Base-by-base conservation (phyloP, 176 grass and related monocot genomes). In the Chrysopogon serrulatus region DNA sequence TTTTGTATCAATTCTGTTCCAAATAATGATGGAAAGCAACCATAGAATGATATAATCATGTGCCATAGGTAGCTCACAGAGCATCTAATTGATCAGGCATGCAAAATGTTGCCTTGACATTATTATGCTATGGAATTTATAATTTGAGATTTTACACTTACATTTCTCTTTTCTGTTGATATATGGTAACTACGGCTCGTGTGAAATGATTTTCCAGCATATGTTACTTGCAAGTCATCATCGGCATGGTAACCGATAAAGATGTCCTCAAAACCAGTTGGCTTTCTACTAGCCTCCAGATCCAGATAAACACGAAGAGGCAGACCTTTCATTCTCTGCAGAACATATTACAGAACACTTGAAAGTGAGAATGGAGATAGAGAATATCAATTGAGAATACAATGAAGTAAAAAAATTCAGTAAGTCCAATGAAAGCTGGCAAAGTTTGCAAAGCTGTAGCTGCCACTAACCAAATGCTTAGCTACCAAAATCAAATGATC, bases 141-240 rank as follows among this genome's bases (percentile, higher is more conserved):
- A 49, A 7, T 31, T 47, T 68, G 26, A 47, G 43, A 43, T 78
- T 74, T 45, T 27, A 44, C 13, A 54, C 92, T 89, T 91, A 97
- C 95, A 86, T 88, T 92, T 89, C 74, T 89, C 80, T 97, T 97
- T 74, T 85, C 59, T 17, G 84, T 82, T 75, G 92, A 94, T 45
- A 97, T 41, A 71, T 82, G 84, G 64, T 97, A 97, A 76, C 86
- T 97, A 60, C 95, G 68, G 71, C 88, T 92, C 32, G 76, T 89
- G 78, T 91, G 95, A 68, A 94, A 97, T 56, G 88, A 87, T 85
- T 90, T 91, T 24, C 92, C 95, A 77, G 95, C 95, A 84, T 97
- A 97, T 83, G 95, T 97, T 78, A 86, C 84, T 92, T 97, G 95
- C 61, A 97, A 82, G 82, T 94, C 90, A 89, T 97, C 95, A 39